Evolutionary conservation across 176 grass and related monocot species (phyloP).

Genomic region (Lolium multiflorum): DNA sequence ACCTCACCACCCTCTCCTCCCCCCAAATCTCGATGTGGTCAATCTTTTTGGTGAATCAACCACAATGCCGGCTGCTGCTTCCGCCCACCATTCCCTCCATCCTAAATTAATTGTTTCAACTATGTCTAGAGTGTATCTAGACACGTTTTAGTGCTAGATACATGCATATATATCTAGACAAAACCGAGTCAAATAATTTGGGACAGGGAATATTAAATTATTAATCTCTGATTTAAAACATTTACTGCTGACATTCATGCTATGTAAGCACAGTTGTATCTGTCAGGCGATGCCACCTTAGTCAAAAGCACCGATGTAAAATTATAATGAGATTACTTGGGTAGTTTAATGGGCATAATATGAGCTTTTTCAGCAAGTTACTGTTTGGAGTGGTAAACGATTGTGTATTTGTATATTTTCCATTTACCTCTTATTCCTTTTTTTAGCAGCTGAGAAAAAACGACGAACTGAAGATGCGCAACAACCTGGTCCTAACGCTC

Average conservation of each 20-base stretch:
- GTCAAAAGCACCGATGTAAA: background rate
- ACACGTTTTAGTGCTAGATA: too few relatives aligned
- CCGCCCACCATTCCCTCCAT: background rate
- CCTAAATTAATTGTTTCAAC: too few relatives aligned
- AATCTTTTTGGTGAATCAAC: background rate
- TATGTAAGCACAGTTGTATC: background rate
- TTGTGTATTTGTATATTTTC: conserved; percentile 29
- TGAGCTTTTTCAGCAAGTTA: background rate
- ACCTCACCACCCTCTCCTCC: background rate
- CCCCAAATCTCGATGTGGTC: background rate
- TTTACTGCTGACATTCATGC: background rate
- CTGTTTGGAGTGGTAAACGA: conserved; percentile 1
- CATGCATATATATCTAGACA: too few relatives aligned
- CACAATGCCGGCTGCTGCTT: background rate
- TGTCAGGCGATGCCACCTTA: background rate
- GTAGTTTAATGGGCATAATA: background rate
- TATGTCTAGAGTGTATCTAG: too few relatives aligned
- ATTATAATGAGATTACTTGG: conserved; percentile 1
- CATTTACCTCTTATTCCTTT: conserved; percentile 14
- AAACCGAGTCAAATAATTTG: too few relatives aligned
- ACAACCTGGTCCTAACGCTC: conserved; percentile 55
- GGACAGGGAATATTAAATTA: background rate
- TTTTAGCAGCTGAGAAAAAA: conserved; percentile 78
- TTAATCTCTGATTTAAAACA: background rate
- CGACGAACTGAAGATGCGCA: conserved; percentile 73